These are phyloP conservation scores for Stagonosporopsis rhizophila DNA, from an alignment of 2,329 filamentous ascomycete species.

Conservation along the genomic window DNA sequence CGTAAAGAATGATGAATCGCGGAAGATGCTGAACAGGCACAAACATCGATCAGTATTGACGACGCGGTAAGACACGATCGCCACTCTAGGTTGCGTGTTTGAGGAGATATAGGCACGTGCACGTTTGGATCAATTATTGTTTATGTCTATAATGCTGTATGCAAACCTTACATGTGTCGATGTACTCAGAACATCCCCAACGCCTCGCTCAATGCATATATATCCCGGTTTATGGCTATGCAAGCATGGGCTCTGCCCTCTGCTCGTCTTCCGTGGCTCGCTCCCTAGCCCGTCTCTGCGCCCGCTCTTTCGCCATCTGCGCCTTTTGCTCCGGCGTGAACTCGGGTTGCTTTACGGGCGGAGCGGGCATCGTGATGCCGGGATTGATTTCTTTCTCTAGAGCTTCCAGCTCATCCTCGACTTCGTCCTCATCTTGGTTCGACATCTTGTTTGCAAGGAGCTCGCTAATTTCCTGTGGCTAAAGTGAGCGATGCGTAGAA, in stretches of 20 bases:
- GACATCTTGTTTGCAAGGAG: constrained; percentile 89
- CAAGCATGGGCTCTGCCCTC: constrained; percentile 47
- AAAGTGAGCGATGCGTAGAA: constrained; percentile 5
- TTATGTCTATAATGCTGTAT: constrained; percentile 1
- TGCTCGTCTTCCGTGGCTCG: constrained; percentile 37
- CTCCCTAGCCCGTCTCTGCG: constrained; percentile 43
- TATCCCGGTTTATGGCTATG: constrained; percentile 18
- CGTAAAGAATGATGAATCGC: no score
- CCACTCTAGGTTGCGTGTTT: neutral
- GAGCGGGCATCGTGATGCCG: constrained; percentile 51
- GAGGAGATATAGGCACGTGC: neutral
- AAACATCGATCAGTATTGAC: neutral
- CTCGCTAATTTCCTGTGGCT: constrained; percentile 82
- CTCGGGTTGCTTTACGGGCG: constrained; percentile 45
- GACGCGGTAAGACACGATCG: neutral
- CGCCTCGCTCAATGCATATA: constrained; percentile 45
- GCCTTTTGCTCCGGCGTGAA: constrained; percentile 40
- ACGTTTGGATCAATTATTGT: neutral
- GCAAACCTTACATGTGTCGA: neutral
- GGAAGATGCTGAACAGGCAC: no score
- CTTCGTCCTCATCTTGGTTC: constrained; percentile 95
- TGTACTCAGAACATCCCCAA: constrained; percentile 26
- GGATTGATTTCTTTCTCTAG: constrained; percentile 70
- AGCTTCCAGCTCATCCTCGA: constrained; percentile 90
- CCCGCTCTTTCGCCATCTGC: constrained; percentile 42